These are phyloP conservation scores for Spergularia bocconei DNA, from an alignment of 148 eudicot species.

Conservation along the genomic window DNA sequence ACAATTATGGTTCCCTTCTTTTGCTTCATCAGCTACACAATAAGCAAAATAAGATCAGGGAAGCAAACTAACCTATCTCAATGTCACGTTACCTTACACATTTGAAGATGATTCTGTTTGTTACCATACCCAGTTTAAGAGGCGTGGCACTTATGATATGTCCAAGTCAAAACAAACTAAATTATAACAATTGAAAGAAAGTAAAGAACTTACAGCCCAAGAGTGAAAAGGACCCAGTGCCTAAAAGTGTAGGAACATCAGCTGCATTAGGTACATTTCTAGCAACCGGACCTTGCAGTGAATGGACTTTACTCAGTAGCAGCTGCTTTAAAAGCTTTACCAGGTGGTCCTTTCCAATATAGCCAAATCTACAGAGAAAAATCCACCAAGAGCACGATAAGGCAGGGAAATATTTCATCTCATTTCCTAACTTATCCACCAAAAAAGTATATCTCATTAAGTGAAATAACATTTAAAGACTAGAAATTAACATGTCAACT, in stretches of 20 bases:
- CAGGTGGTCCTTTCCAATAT: conserved; percentile 81
- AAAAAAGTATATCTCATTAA: background rate
- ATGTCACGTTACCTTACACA: background rate
- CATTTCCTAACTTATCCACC: background rate
- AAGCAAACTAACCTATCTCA: background rate
- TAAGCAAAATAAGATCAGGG: background rate
- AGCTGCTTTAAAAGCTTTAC: conserved; percentile 87
- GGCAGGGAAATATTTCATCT: background rate
- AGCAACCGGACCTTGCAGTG: conserved; percentile 36
- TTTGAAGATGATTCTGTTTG: background rate
- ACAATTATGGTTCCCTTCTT: conserved; percentile 30
- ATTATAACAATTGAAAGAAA: conserved; percentile 14
- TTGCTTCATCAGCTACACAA: conserved; percentile 51
- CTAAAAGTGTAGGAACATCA: conserved; percentile 86
- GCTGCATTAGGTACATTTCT: conserved; percentile 70
- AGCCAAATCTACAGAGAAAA: conserved; percentile 59
- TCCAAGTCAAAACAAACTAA: background rate
- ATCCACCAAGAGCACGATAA: conserved; percentile 12
- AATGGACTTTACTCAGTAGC: conserved; percentile 45
- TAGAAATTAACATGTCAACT: background rate
- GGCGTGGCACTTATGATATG: background rate
- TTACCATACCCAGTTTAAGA: background rate
- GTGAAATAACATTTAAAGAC: too few species aligned
- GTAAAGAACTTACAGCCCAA: conserved; percentile 48
- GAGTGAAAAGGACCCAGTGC: conserved; percentile 89